Percentiles rank a stretch among this genome's conserved stretches.
These are phyloP conservation scores for Torrubiella hemipterigena DNA, from an alignment of 2,329 filamentous ascomycete species.

Conservation along the genomic window DNA sequence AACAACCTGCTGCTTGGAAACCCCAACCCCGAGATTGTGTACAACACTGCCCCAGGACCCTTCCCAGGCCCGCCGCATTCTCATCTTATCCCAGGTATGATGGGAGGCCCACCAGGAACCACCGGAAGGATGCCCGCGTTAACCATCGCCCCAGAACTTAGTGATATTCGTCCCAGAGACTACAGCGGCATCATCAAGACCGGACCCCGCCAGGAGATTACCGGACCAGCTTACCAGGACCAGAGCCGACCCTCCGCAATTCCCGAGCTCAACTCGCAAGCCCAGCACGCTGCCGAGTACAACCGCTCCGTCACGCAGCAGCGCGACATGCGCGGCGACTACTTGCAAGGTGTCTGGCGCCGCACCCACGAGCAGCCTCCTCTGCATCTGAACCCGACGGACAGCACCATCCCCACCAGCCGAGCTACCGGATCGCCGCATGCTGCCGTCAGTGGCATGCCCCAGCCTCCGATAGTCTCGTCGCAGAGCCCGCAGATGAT, in stretches of 20 bases:
- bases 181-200: constrained; percentile 68
- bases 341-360: constrained; percentile 71
- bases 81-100: constrained; percentile 59
- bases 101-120: constrained; percentile 49
- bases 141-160: constrained; percentile 66
- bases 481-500: constrained; percentile 56
- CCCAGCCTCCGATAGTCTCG: constrained; percentile 44
- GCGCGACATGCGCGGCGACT: constrained; percentile 66
- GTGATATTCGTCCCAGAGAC: constrained; percentile 65
- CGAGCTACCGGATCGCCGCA: constrained; percentile 48
- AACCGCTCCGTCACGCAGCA: constrained; percentile 76
- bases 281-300: constrained; percentile 79
- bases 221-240: constrained; percentile 80
- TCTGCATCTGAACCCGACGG: constrained; percentile 33
- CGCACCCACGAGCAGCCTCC: constrained; percentile 67
- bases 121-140: constrained; percentile 73
- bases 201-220: constrained; percentile 79
- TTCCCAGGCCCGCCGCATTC: constrained; percentile 57
- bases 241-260: constrained; percentile 65
- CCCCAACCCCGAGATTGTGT: constrained; percentile 77
- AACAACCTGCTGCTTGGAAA: constrained; percentile 50
- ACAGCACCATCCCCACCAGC: constrained; percentile 33
- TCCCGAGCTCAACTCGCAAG: constrained; percentile 73
- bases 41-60: constrained; percentile 59
- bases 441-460: constrained; percentile 37